Evolutionary conservation across 2,329 filamentous ascomycete species (phyloP).

Genomic region (Cladosporium sp.): DNA sequence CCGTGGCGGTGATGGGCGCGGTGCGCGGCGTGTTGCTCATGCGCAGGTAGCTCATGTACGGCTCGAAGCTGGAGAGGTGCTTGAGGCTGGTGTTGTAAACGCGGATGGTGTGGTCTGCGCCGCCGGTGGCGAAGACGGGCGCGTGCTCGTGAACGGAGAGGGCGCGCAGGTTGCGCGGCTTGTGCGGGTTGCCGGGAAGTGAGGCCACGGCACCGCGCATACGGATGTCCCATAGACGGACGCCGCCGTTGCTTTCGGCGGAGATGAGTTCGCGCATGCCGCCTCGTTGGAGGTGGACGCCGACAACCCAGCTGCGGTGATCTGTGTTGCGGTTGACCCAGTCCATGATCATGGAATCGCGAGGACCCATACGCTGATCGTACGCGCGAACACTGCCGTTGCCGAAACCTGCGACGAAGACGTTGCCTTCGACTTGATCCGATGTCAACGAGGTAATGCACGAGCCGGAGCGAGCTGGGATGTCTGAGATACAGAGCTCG

Average conservation of each 20-base stretch:
- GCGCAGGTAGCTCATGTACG: conserved; percentile 67
- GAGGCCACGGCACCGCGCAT: conserved; percentile 49
- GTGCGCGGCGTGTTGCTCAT: conserved; percentile 45
- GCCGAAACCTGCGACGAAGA: conserved; percentile 94
- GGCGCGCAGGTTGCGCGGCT: conserved; percentile 58
- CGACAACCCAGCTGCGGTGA: conserved; percentile 92
- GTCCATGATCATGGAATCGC: conserved; percentile 90
- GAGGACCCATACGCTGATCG: conserved; percentile 71
- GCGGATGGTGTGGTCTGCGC: conserved; percentile 83
- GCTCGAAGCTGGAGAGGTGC: conserved; percentile 80
- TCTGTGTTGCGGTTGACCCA: conserved; percentile 96
- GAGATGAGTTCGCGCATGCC: conserved; percentile 88
- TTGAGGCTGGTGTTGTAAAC: conserved; percentile 72
- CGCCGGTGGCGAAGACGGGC: conserved; percentile 93
- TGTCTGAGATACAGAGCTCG: conserved; percentile 89
- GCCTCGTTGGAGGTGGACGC: conserved; percentile 93
- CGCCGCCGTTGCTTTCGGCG: conserved; percentile 87
- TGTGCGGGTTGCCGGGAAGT: conserved; percentile 63
- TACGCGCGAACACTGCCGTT: conserved; percentile 94
- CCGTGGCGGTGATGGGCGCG: conserved; percentile 80
- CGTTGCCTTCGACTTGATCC: conserved; percentile 95
- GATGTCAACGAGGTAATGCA: conserved; percentile 95
- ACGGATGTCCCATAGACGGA: conserved; percentile 94
- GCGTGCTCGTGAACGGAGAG: conserved; percentile 94
- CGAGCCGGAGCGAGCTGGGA: conserved; percentile 88